Conservation (phyloP, 306 rosid species). For the Quercus berberidifolia region DNA sequence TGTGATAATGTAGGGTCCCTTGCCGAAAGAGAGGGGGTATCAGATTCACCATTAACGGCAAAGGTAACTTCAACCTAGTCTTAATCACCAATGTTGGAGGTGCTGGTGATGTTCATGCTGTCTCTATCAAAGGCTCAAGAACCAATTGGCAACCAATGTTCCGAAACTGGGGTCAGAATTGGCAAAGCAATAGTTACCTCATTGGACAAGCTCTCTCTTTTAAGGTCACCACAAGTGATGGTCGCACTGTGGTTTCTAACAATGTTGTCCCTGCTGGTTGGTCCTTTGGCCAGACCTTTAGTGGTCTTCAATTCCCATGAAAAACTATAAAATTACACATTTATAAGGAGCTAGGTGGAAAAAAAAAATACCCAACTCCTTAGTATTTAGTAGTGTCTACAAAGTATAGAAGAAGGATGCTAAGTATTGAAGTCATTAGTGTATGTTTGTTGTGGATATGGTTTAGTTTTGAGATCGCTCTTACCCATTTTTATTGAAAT, state of each 20-base stretch:
- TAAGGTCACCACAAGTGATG: constrained; percentile 64
- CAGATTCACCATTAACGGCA: constrained; percentile 82
- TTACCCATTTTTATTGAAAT: constrained; percentile 4
- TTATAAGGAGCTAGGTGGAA: not conserved
- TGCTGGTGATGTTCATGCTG: constrained; percentile 69
- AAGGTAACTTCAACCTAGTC: constrained; percentile 67
- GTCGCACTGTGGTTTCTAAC: constrained; percentile 46
- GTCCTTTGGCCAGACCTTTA: constrained; percentile 77
- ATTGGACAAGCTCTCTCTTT: constrained; percentile 73
- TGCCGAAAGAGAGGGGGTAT: constrained; percentile 73
- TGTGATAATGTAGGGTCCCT: constrained; percentile 42
- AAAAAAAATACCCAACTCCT: not conserved
- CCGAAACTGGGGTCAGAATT: constrained; percentile 85
- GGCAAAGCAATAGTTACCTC: constrained; percentile 73
- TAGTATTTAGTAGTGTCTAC: not conserved
- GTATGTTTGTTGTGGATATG: constrained; percentile 18
- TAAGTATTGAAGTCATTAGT: constrained; percentile 1
- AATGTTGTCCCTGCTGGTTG: constrained; percentile 52
- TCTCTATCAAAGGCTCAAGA: constrained; percentile 72
- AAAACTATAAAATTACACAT: not conserved
- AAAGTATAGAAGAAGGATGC: too few species aligned
- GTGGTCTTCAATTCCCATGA: constrained; percentile 48
- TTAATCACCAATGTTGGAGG: constrained; percentile 82
- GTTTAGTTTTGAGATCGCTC: constrained; percentile 38
- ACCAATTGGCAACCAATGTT: constrained; percentile 71